These are phyloP conservation scores for Elsinoe arachidis DNA, from an alignment of 2,329 filamentous ascomycete species.

Conservation along the genomic window DNA sequence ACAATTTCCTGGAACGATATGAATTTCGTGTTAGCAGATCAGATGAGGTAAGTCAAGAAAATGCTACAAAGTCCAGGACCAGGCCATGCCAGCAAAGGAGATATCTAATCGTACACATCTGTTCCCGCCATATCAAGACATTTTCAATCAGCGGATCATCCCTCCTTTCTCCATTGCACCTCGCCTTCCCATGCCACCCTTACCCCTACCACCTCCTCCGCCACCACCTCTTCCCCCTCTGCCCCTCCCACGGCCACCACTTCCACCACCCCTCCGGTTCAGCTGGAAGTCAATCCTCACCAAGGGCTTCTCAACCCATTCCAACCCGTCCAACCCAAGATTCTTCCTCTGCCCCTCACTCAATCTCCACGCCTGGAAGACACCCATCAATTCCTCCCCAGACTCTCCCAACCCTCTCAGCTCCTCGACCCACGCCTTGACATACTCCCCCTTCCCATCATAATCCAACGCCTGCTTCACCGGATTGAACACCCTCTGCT, in stretches of 20 bases:
- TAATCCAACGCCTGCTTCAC: slow-evolving; percentile 75
- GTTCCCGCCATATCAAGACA: neutral
- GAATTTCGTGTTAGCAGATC: too few species aligned
- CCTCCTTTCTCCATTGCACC: slow-evolving; percentile 13
- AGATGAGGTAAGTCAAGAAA: neutral
- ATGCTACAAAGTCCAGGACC: neutral
- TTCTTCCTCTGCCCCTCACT: slow-evolving; percentile 48
- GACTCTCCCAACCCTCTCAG: slow-evolving; percentile 32
- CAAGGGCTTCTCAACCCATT: slow-evolving; percentile 60
- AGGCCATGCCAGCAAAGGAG: slow-evolving; percentile 2
- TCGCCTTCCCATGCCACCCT: slow-evolving; percentile 15
- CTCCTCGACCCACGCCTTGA: slow-evolving; percentile 66
- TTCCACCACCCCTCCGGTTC: slow-evolving; percentile 34
- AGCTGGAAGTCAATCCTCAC: slow-evolving; percentile 57
- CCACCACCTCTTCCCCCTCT: slow-evolving; percentile 28
- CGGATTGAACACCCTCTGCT: slow-evolving; percentile 69
- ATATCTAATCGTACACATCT: neutral
- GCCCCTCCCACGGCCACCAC: slow-evolving; percentile 22
- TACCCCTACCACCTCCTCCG: slow-evolving; percentile 19
- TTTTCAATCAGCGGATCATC: neutral
- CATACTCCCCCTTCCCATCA: slow-evolving; percentile 59
- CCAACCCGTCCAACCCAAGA: slow-evolving; percentile 47
- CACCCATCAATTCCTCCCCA: slow-evolving; percentile 40
- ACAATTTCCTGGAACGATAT: neutral
- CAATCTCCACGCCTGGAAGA: slow-evolving; percentile 65